Evolutionary conservation across 257 asterid species (phyloP), one percentile per base, ranked within the genome.

Genomic region (Nicotiana benthamiana): DNA sequence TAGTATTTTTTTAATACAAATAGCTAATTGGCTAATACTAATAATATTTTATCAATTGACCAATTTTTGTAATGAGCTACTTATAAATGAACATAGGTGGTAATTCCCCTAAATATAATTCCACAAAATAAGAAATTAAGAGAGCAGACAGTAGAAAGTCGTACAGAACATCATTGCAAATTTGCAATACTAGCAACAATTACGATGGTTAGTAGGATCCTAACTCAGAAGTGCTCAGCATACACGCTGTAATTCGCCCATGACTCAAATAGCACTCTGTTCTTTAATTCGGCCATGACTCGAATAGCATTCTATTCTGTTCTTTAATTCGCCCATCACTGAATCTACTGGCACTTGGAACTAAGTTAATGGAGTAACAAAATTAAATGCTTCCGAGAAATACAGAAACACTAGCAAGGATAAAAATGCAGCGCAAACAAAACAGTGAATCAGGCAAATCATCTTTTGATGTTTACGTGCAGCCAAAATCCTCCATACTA

Each of bases 401-500:
- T 43, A 24, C 30, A 74, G 61, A 74, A 74, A 74, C 26, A 24
- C 61, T 48, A 48, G 78, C 40, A 72, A 48, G 40, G 46, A 43
- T 40, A 68, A 7, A 68, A 63, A 17, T 27, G 22, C 20, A 64
- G 22, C 22, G 3, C 6, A 64, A 28, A 68, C 76, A 20, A 43
- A 70, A 70, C 34, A 43, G 59, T 28, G 56, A 46, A 34, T 20
- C 52, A 28, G 43, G n/a, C 36, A n/a, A 53, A 43, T 46, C 15
- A 24, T 26, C 18, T 63, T 18, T 60, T 40, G 40, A 46, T 79
- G 62, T 34, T 20, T 20, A 68, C 7, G 34, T 70, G 83, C 68
- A 84, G 83, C 87, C 77, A 65, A 63, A 84, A 7, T 34, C 34
- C n/a, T 66, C 28, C 48, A 48, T 68, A 26, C 17, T 61, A 17